A percentile compares a stretch with the other conserved stretches of the same genome.
phyloP scores from a whole-genome alignment of 331 rosid species.

The Pyracantha coccinea region DNA sequence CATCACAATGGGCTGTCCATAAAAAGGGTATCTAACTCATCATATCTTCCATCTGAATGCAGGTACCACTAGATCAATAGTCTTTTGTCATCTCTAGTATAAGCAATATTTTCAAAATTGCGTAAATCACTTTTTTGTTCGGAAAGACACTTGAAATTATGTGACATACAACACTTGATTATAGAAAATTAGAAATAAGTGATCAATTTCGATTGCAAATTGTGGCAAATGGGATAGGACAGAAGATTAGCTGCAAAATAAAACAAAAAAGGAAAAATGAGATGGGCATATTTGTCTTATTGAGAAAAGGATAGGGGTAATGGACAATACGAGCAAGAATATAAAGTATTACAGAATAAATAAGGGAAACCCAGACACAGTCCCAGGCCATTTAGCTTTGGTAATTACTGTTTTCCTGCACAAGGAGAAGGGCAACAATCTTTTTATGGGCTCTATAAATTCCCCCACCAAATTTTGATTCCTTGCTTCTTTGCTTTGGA shows the following conservation, averaged over 20 bases:
- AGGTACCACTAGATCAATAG: background rate
- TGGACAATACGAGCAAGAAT: background rate
- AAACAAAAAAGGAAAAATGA: background rate
- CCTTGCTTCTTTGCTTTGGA: slow-evolving; percentile 28
- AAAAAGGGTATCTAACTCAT: background rate
- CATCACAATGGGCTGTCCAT: background rate
- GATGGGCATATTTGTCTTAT: background rate
- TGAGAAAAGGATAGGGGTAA: background rate
- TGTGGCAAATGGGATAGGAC: background rate
- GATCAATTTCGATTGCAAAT: background rate
- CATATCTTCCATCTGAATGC: background rate
- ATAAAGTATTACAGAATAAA: background rate
- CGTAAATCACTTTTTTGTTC: background rate
- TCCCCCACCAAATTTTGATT: slow-evolving; percentile 20
- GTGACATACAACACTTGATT: background rate
- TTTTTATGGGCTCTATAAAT: slow-evolving; percentile 52
- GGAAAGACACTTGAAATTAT: background rate
- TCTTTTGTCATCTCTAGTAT: background rate
- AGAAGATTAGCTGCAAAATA: background rate
- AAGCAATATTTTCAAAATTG: too few relatives aligned
- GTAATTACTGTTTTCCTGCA: background rate
- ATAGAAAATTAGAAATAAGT: background rate
- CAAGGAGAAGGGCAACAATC: background rate
- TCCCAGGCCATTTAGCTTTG: background rate
- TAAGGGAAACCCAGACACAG: background rate